A percentile compares a stretch with the other conserved stretches of the same genome.
These are phyloP conservation scores for Lactarius hatsudake DNA, from an alignment of 768 basidiomycete species.

Conservation along the genomic window DNA sequence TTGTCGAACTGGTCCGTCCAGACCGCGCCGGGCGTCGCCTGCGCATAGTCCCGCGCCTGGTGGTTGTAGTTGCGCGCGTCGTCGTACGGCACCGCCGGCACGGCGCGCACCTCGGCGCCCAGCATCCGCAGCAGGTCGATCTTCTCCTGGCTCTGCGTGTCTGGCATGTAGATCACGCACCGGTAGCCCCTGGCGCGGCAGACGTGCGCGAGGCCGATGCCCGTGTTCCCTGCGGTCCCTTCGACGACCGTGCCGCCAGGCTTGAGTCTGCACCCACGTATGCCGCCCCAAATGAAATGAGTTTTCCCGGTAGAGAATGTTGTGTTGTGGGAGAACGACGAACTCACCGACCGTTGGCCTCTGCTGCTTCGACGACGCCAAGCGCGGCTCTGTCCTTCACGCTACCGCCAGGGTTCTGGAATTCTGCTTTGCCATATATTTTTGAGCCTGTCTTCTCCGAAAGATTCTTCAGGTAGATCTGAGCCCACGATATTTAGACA, in stretches of 20 bases:
- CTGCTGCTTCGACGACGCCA: conserved; percentile 83
- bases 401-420: conserved; percentile 96
- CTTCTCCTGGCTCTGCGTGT: conserved; percentile 97
- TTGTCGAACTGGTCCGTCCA: conserved; percentile 99
- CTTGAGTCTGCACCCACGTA: conserved; percentile 51
- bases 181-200: conserved; percentile 91
- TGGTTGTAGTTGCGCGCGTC: conserved; percentile 97
- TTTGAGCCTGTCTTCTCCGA: conserved; percentile 80
- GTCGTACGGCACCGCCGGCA: conserved; percentile 95
- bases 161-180: conserved; percentile 99
- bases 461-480: conserved; percentile 82
- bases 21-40: conserved; percentile 69
- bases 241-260: conserved; percentile 97
- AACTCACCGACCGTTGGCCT: conserved; percentile 74
- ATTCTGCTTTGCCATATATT: conserved; percentile 96
- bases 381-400: conserved; percentile 97
- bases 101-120: conserved; percentile 94
- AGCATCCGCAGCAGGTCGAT: conserved; percentile 97
- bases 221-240: conserved; percentile 98
- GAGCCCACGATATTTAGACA: conserved; percentile 18
- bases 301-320: not conserved
- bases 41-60: conserved; percentile 88
- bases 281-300: not conserved
- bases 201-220: conserved; percentile 93
- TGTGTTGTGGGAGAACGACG: not conserved